These are phyloP conservation scores for Diaporthe citrichinensis DNA, from an alignment of 2,329 filamentous ascomycete genomes.

Conservation along the genomic window DNA sequence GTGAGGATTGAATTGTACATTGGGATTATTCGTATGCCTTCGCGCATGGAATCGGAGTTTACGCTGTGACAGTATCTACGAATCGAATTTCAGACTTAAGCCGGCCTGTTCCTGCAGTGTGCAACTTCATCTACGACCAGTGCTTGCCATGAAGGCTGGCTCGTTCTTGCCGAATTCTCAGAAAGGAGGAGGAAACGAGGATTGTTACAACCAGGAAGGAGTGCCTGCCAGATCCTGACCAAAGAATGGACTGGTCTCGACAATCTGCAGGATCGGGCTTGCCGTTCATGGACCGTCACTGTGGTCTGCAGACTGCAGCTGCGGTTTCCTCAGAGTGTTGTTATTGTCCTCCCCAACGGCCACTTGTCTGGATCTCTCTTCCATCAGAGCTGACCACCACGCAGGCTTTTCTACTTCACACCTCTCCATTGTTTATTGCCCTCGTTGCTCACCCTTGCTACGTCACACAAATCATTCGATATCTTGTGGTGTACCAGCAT, in stretches of 20 bases:
- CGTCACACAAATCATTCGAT: neutral
- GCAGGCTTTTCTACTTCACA: neutral
- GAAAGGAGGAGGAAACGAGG: neutral
- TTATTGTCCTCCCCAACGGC: neutral
- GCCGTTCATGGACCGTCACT: neutral
- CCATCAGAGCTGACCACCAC: neutral
- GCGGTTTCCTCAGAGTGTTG: neutral
- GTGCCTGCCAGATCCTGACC: neutral
- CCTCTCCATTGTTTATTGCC: neutral
- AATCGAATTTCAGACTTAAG: constrained; percentile 43
- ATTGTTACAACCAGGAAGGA: neutral
- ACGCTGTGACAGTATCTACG: constrained; percentile 48
- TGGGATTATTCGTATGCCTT: constrained; percentile 45
- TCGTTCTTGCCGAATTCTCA: neutral
- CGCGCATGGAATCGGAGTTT: constrained; percentile 52
- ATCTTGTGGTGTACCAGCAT: neutral
- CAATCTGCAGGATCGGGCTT: neutral
- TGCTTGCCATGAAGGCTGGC: neutral
- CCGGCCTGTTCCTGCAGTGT: constrained; percentile 3
- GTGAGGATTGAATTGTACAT: constrained; percentile 35
- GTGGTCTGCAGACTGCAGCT: neutral
- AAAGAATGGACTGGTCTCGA: neutral
- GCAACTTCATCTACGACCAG: neutral
- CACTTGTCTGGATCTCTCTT: neutral
- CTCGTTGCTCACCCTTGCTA: neutral